Conservation (phyloP, 2,329 filamentous ascomycete genomes). For the Calonectria honghensis region DNA sequence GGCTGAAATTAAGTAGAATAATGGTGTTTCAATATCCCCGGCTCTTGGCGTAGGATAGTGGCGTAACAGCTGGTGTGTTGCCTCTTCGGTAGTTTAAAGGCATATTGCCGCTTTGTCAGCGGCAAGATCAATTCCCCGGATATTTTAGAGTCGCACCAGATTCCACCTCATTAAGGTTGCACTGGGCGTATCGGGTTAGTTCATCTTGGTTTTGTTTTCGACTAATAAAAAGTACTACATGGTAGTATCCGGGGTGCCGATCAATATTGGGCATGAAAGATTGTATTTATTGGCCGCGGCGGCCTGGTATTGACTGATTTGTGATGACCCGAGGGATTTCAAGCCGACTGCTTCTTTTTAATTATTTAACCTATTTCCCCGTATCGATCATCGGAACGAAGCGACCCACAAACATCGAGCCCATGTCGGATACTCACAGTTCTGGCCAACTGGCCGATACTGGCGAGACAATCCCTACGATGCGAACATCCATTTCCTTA, state of each 20-base stretch:
- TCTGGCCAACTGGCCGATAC: not conserved
- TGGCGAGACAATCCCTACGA: not conserved
- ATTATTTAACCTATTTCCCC: not conserved
- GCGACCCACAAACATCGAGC: not conserved
- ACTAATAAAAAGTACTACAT: not conserved
- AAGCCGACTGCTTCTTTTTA: not conserved
- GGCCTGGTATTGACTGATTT: not conserved
- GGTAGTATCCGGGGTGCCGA: not conserved
- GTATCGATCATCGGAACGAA: not conserved
- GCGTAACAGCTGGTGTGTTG: not conserved
- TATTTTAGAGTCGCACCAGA: not conserved
- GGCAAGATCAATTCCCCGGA: not conserved
- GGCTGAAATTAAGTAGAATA: not conserved
- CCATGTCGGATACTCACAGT: not conserved
- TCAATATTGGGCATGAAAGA: not conserved
- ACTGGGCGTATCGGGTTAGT: not conserved
- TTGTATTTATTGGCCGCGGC: constrained; percentile 4
- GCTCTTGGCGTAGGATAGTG: not conserved
- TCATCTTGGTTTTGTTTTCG: not conserved
- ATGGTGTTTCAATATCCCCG: no score
- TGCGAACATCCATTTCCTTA: not conserved
- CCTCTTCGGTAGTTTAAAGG: not conserved
- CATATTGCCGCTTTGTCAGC: not conserved
- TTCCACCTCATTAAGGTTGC: not conserved
- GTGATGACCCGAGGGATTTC: no score